A percentile compares a stretch with the other conserved stretches of the same genome.
Evolutionary conservation across 2,329 filamentous ascomycete species (phyloP).

Genomic region (Simplicillium sp.): DNA sequence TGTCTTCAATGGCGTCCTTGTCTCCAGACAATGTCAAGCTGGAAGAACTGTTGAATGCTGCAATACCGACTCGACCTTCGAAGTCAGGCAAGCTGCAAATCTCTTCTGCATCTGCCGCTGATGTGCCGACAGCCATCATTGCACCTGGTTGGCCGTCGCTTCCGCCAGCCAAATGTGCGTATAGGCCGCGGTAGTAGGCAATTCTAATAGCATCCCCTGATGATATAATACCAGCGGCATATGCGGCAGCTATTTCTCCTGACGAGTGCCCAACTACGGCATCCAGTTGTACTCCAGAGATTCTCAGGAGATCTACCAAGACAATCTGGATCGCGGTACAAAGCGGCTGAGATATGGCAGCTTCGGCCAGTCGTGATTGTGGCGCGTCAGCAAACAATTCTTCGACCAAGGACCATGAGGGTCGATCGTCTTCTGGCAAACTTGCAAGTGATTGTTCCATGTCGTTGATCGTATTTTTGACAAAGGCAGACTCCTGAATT

Average conservation of each 20-base stretch:
- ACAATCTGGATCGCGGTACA: slow-evolving; percentile 20
- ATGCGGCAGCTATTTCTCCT: slow-evolving; percentile 41
- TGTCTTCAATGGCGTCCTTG: slow-evolving; percentile 8
- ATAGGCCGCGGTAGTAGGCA: slow-evolving; percentile 12
- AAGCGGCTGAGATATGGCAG: slow-evolving; percentile 19
- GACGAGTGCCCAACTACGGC: slow-evolving; percentile 38
- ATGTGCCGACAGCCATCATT: slow-evolving; percentile 4
- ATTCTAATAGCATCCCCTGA: slow-evolving; percentile 14
- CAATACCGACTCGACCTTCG: slow-evolving; percentile 12
- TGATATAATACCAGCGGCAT: slow-evolving; percentile 32
- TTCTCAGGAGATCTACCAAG: slow-evolving; percentile 15
- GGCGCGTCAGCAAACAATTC: slow-evolving; percentile 11
- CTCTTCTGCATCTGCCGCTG: slow-evolving; percentile 9
- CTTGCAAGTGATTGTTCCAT: slow-evolving; percentile 13
- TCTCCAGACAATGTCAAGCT: slow-evolving; percentile 14
- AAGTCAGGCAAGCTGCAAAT: slow-evolving; percentile 9
- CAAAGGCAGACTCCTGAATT: slow-evolving; percentile 7
- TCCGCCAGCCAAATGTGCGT: slow-evolving; percentile 5
- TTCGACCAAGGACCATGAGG: slow-evolving; percentile 15
- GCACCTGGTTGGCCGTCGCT: background rate
- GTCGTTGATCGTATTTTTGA: slow-evolving; percentile 7
- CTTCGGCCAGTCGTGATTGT: slow-evolving; percentile 10
- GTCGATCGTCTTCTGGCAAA: slow-evolving; percentile 13
- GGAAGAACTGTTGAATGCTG: slow-evolving; percentile 14
- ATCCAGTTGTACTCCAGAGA: slow-evolving; percentile 20